phyloP scores from a whole-genome alignment of 371 early-diverging fungal genomes.

The Mortierella sp. region DNA sequence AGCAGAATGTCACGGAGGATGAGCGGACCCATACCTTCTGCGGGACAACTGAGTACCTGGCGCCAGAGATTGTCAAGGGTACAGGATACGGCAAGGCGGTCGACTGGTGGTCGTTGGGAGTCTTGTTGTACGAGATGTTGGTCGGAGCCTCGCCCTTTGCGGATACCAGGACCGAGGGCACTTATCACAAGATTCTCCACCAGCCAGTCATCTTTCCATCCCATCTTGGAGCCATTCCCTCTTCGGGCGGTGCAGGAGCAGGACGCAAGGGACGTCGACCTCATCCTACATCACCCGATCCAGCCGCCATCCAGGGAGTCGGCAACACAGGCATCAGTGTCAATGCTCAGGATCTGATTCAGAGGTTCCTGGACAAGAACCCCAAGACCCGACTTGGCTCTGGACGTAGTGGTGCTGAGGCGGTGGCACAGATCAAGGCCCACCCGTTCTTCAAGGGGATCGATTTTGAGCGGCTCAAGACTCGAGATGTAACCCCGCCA shows the following conservation, averaged over 20 bases:
- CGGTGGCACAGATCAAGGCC: conserved; percentile 75
- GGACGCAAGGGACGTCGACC: neutral
- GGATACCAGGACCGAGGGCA: conserved; percentile 60
- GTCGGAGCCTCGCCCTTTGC: conserved; percentile 78
- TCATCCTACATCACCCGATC: neutral
- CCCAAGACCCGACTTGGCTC: conserved; percentile 69
- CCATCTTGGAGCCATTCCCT: neutral
- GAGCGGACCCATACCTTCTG: conserved; percentile 78
- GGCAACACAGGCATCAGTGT: conserved; percentile 22
- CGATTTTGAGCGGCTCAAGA: conserved; percentile 75
- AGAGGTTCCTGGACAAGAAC: conserved; percentile 65
- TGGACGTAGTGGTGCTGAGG: conserved; percentile 52
- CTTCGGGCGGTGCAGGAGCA: neutral
- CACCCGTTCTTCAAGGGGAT: conserved; percentile 84
- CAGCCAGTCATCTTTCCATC: conserved; percentile 68
- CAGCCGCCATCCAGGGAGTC: neutral
- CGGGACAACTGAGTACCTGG: conserved; percentile 79
- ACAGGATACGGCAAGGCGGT: conserved; percentile 73
- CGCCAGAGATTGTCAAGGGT: conserved; percentile 77
- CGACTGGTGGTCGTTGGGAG: conserved; percentile 90
- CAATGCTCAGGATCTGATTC: conserved; percentile 61
- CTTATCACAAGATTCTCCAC: conserved; percentile 72
- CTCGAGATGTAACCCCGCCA: conserved; percentile 77
- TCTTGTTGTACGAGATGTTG: conserved; percentile 81
- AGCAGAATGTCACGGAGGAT: conserved; percentile 71